phyloP scores from a whole-genome alignment of 106 monocot species.

The Dendrobium catenatum region DNA sequence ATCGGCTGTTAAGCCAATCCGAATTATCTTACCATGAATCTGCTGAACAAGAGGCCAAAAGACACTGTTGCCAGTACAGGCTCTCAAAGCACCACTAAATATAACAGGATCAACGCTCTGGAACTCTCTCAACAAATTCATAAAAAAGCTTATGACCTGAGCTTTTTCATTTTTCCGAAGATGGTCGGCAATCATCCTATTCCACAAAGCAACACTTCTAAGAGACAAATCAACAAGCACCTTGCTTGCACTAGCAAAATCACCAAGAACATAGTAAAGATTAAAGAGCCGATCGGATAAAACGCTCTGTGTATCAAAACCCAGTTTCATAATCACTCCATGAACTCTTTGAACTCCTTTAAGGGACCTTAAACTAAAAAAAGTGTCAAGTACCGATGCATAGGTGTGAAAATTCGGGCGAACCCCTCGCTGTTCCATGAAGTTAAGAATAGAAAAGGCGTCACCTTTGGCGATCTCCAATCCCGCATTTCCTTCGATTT shows the following conservation, averaged over 20 bases:
- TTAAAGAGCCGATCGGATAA: constrained; percentile 18
- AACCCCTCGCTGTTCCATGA: constrained; percentile 14
- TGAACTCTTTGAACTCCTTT: constrained; percentile 26
- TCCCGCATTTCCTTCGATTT: constrained; percentile 2
- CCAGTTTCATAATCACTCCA: constrained; percentile 29
- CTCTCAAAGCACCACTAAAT: constrained; percentile 38
- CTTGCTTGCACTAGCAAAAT: constrained; percentile 19
- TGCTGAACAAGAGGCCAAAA: constrained; percentile 34
- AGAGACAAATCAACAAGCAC: constrained; percentile 40
- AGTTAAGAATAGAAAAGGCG: constrained; percentile 15
- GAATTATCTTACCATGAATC: constrained; percentile 54
- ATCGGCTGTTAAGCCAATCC: constrained; percentile 27
- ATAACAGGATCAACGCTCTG: constrained; percentile 9
- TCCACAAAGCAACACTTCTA: constrained; percentile 40
- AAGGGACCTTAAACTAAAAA: constrained; percentile 18
- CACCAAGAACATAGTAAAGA: constrained; percentile 18
- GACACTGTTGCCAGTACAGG: constrained; percentile 24
- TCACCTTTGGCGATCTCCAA: constrained; percentile 1
- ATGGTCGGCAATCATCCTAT: constrained; percentile 24
- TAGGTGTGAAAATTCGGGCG: constrained; percentile 20
- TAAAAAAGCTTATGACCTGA: constrained; percentile 21
- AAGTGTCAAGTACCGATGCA: constrained; percentile 18
- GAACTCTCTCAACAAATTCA: constrained; percentile 24
- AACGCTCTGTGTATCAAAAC: constrained; percentile 6
- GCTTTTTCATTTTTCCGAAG: constrained; percentile 20